A percentile compares a stretch with the other conserved stretches of the same genome.
Evolutionary conservation across 192 early-diverging fungal genomes (phyloP).

Genomic region (Umbelopsis sp.): DNA sequence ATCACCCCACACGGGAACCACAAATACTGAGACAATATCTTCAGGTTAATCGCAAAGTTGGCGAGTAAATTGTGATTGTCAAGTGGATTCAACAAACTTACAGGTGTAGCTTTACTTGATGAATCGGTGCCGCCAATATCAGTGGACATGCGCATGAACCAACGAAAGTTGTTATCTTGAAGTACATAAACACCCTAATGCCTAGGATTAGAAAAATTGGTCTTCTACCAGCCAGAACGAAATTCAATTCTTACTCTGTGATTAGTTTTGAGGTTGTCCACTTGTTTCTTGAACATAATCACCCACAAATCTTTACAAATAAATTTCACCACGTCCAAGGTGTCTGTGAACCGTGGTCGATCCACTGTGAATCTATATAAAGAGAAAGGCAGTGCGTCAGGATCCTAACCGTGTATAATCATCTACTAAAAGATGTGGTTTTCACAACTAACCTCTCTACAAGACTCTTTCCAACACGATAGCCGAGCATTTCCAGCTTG

Average conservation of each 20-base stretch:
- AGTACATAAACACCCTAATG: constrained; percentile 93
- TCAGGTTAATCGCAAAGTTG: not conserved
- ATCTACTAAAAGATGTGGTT: not conserved
- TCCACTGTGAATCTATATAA: constrained; percentile 75
- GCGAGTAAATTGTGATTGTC: too few relatives aligned
- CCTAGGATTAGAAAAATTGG: not conserved
- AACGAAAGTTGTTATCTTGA: constrained; percentile 96
- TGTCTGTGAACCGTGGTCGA: constrained; percentile 87
- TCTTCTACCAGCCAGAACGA: not conserved
- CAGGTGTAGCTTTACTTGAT: constrained; percentile 75
- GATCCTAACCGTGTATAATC: too few relatives aligned
- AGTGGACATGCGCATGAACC: constrained; percentile 92
- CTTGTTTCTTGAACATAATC: constrained; percentile 92
- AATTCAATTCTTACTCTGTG: constrained; percentile 66
- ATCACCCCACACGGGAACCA: constrained; percentile 98
- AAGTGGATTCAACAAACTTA: constrained; percentile 35
- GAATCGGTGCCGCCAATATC: constrained; percentile 78
- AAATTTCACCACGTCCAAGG: constrained; percentile 97
- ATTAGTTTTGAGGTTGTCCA: constrained; percentile 99
- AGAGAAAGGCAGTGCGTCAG: not conserved
- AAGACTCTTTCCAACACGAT: constrained; percentile 84
- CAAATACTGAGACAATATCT: constrained; percentile 61
- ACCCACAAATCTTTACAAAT: constrained; percentile 99
- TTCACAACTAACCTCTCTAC: constrained; percentile 70
- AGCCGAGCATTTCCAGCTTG: constrained; percentile 91